Evolutionary conservation across 495 filamentous ascomycete genomes (phyloP).

Genomic region (Penicillium turbatum): DNA sequence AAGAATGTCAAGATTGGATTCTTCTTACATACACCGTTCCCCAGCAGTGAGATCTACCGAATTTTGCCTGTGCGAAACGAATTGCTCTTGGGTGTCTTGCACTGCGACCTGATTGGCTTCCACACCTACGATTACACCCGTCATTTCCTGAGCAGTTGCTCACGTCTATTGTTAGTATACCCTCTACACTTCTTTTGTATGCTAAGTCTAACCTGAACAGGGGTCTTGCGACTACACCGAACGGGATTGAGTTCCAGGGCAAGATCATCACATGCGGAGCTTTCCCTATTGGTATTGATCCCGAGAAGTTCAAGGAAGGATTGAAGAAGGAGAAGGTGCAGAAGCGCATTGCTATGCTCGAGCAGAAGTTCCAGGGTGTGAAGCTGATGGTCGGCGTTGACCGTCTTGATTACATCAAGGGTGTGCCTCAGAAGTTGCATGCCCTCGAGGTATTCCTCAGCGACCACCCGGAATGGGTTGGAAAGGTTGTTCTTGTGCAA

Average conservation of each 20-base stretch:
- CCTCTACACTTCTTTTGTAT: neutral
- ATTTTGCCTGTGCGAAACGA: slow-evolving; percentile 90
- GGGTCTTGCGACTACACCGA: slow-evolving; percentile 74
- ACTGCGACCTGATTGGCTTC: slow-evolving; percentile 92
- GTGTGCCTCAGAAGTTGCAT: slow-evolving; percentile 93
- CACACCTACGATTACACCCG: slow-evolving; percentile 96
- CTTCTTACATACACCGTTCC: slow-evolving; percentile 96
- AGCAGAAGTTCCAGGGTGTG: slow-evolving; percentile 89
- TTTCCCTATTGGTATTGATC: slow-evolving; percentile 96
- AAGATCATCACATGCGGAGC: slow-evolving; percentile 83
- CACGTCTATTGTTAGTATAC: slow-evolving; percentile 70
- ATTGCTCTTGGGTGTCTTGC: slow-evolving; percentile 76
- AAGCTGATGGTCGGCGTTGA: slow-evolving; percentile 97
- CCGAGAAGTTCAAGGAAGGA: slow-evolving; percentile 87
- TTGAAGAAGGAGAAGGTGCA: slow-evolving; percentile 80
- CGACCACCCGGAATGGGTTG: slow-evolving; percentile 96
- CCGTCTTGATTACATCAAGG: slow-evolving; percentile 96
- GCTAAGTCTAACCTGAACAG: slow-evolving; percentile 36
- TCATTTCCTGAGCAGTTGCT: slow-evolving; percentile 91
- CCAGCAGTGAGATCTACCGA: slow-evolving; percentile 94
- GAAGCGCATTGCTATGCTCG: slow-evolving; percentile 77
- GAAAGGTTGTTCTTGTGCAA: slow-evolving; percentile 95
- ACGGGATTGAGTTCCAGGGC: slow-evolving; percentile 81
- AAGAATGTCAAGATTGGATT: slow-evolving; percentile 94
- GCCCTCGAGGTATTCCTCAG: slow-evolving; percentile 94